phyloP scores from a whole-genome alignment of 306 rosid species.

The Cucurbita argyrosperma region DNA sequence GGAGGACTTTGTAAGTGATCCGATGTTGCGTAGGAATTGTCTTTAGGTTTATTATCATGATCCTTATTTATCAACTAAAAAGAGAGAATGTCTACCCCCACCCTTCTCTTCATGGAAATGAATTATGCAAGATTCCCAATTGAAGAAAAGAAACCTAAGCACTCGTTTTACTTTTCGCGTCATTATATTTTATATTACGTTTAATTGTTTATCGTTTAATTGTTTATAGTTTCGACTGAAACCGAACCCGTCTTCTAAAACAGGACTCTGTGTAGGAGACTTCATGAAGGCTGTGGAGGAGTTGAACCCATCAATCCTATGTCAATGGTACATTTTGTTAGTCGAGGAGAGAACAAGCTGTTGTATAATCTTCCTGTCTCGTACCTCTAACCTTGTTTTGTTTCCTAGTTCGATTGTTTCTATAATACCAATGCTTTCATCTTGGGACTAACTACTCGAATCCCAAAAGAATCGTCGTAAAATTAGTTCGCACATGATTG shows the following conservation, averaged over 20 bases:
- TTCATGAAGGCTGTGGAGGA: neutral
- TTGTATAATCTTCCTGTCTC: slow-evolving; percentile 2
- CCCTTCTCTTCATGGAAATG: neutral
- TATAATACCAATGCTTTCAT: neutral
- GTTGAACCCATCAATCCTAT: neutral
- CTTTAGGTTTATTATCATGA: neutral
- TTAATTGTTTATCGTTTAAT: neutral
- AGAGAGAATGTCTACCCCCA: neutral
- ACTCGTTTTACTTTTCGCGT: neutral
- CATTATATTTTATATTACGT: neutral
- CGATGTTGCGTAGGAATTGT: neutral
- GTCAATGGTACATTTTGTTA: slow-evolving; percentile 8
- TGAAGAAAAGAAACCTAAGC: neutral
- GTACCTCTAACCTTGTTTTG: slow-evolving; percentile 6
- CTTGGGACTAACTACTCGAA: neutral
- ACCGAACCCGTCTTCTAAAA: neutral
- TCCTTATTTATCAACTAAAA: neutral
- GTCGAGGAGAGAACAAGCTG: neutral
- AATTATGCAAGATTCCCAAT: neutral
- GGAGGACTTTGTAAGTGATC: neutral
- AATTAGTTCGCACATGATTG: neutral
- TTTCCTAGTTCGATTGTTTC: neutral
- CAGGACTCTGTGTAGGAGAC: slow-evolving; percentile 2
- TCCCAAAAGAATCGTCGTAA: neutral
- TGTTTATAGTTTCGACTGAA: neutral